Percentiles rank a stretch among this genome's conserved stretches.
phyloP scores from a whole-genome alignment of 2,329 filamentous ascomycete genomes.

The Pseudocercospora crystallina region DNA sequence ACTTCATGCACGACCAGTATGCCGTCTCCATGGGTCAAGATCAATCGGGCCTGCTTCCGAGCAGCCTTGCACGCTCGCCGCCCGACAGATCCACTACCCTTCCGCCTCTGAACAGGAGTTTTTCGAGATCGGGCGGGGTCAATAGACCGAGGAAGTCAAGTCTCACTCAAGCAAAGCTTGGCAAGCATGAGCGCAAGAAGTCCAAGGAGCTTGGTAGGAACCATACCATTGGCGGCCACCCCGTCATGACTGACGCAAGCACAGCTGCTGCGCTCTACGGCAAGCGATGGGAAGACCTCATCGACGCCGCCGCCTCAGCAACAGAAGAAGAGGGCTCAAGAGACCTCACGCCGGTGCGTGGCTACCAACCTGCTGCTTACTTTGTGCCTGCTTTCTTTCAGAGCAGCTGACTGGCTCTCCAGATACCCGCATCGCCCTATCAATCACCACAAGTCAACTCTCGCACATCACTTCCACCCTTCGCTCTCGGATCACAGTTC shows the following conservation, averaged over 20 bases:
- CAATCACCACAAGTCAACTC: slow-evolving; percentile 52
- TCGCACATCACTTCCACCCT: slow-evolving; percentile 62
- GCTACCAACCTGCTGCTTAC: slow-evolving; percentile 14
- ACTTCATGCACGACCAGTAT: slow-evolving; percentile 44
- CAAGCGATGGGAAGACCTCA: slow-evolving; percentile 93
- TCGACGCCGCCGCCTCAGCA: slow-evolving; percentile 89
- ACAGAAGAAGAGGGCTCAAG: slow-evolving; percentile 82
- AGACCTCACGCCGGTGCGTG: slow-evolving; percentile 80
- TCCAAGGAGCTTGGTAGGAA: slow-evolving; percentile 75
- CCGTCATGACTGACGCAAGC: slow-evolving; percentile 83
- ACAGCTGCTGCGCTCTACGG: slow-evolving; percentile 70
- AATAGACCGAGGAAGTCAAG: slow-evolving; percentile 81
- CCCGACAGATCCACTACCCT: slow-evolving; percentile 85
- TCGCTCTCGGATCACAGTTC: slow-evolving; percentile 51
- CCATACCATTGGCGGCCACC: slow-evolving; percentile 71
- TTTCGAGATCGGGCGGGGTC: slow-evolving; percentile 55
- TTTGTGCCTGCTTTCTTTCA: slow-evolving; percentile 3
- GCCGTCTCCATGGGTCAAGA: slow-evolving; percentile 56
- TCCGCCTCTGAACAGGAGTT: slow-evolving; percentile 73
- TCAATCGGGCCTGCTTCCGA: slow-evolving; percentile 72
- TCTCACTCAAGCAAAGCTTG: slow-evolving; percentile 72
- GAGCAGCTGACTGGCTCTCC: slow-evolving; percentile 9
- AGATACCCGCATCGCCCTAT: slow-evolving; percentile 53
- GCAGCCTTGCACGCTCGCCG: slow-evolving; percentile 77
- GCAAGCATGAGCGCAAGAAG: slow-evolving; percentile 76